Base-by-base conservation (phyloP, 2,329 filamentous ascomycete genomes). In the Achaetomium macrosporum region DNA sequence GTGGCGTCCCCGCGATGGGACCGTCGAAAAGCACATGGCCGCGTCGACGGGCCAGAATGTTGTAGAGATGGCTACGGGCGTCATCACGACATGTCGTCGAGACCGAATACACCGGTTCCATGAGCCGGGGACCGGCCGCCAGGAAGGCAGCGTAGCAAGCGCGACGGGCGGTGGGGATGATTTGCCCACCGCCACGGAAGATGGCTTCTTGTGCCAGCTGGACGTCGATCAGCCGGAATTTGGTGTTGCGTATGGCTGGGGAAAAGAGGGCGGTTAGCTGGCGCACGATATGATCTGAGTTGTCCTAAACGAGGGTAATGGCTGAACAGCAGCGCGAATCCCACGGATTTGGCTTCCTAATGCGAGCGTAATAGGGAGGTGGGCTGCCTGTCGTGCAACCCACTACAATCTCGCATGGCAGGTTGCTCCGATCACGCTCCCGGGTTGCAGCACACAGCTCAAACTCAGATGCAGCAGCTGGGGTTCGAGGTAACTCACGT, bases 71-170 rank as follows among this genome's bases (percentile, higher is more conserved):
- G 56, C 86, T 86, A 52, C 96, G 90, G 0, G 90, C 87, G 65
- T 95, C 90, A 54, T 93, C 88, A 15, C 90, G 90, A 0, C 92
- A 92, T 4, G 90, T 93, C 82, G 97, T 95, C 40, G 87, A 89
- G 63, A 92, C 92, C 5, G 86, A 82, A 73, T 96, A 99, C 42
- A 97, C 81, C 1, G 93, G 93, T 71, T 99, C 93, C 91, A 99
- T 97, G 30, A 99, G 79, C 42, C 93, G 84, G 29, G 93, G 93
- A 19, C 89, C 93, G 3, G 93, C 92, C 90, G 97, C 96, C 44
- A 99, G 77, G 76, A 99, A 99, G 15, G 89, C 93, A 7, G 87
- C 92, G 71, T 99, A 99, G 70, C 93, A 92, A 11, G 93, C 90
- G 52, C 93, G 83, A 50, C 93, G 85, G 54, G 91, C 85, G 1